Evolutionary conservation across 2,329 filamentous ascomycete genomes (phyloP), one percentile per base, ranked within the genome.

Genomic region (Apiospora hydei): DNA sequence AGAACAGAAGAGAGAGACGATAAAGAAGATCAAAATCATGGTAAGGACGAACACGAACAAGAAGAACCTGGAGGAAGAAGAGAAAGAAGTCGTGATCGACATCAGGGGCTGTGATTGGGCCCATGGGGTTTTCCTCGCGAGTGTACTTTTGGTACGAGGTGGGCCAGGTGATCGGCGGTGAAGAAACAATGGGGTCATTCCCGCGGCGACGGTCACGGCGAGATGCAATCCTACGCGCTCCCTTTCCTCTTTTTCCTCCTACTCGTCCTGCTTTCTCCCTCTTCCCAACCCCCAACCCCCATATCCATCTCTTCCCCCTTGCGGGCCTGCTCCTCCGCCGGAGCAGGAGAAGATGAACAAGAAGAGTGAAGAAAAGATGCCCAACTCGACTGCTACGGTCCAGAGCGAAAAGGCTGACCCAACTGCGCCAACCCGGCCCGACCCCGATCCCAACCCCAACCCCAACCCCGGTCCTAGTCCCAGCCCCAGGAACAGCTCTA

Each of bases 311-410:
- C 51, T 24, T 24, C 51, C 51, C 51, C 51, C 26, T 57, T 61
- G 53, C 53, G 53, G 53, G 53, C 53, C 53, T 61, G 53, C 53
- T 61, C 53, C 53, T 61, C 26, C 30, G 18, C 18, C 21, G 53
- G 53, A 61, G 53, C 53, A 61, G 53, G 53, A 61, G 30, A 61
- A 38, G 53, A 49, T n/a, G 46, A n/a, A 47, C 10, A 49, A n/a
- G 21, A 49, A 49, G 18, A 49, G 8, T 49, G 41, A 38, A 61
- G 8, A 61, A 30, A 61, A 61, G 53, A 61, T 61, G 53, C 34
- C 53, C 8, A 61, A 61, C 34, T 38, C 30, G 26, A 61, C 30
- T 26, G 53, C 21, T 10, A 18, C 30, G 16, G 10, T 6, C 10
- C 53, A 16, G 30, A 38, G 26, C 18, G 18, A 14, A 61, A 61